Percentiles rank a stretch among this genome's conserved stretches.
Conservation (phyloP, 352 stramenopile species). For the Blastocystis sp. region DNA sequence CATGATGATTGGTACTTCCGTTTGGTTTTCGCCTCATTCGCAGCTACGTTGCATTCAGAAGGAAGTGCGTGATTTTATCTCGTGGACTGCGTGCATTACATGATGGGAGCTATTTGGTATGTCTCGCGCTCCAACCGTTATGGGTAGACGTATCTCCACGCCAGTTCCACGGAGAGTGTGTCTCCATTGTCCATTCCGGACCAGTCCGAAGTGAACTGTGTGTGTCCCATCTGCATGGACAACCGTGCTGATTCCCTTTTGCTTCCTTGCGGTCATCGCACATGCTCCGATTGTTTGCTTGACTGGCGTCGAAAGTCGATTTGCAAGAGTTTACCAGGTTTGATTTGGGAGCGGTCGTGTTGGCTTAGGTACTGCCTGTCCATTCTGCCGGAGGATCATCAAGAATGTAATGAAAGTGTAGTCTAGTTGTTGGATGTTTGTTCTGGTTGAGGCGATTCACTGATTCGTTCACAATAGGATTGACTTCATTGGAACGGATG, state of each 20-base stretch:
- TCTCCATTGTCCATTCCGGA: constrained; percentile 32
- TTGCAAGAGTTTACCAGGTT: neutral
- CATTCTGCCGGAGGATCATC: constrained; percentile 6
- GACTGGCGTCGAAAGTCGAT: constrained; percentile 39
- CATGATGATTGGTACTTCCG: no score
- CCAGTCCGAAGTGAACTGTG: constrained; percentile 18
- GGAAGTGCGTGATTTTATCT: no score
- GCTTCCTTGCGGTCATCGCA: constrained; percentile 6
- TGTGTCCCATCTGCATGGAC: constrained; percentile 30
- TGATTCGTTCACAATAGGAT: neutral
- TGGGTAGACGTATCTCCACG: no score
- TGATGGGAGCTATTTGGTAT: no score
- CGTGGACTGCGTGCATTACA: no score
- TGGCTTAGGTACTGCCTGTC: constrained; percentile 26
- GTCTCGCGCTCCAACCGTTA: no score
- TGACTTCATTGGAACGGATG: neutral
- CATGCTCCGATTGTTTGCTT: constrained; percentile 14
- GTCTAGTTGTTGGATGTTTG: neutral
- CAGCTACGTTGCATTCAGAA: no score
- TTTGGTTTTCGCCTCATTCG: no score
- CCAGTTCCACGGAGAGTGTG: no score
- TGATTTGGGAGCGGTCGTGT: neutral
- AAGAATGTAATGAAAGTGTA: neutral
- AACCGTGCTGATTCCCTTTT: neutral
- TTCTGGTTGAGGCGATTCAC: neutral